Percentiles rank a stretch among this genome's conserved stretches.
These are phyloP conservation scores for Aspergillus hancockii DNA, from an alignment of 495 filamentous ascomycete species.

Conservation along the genomic window DNA sequence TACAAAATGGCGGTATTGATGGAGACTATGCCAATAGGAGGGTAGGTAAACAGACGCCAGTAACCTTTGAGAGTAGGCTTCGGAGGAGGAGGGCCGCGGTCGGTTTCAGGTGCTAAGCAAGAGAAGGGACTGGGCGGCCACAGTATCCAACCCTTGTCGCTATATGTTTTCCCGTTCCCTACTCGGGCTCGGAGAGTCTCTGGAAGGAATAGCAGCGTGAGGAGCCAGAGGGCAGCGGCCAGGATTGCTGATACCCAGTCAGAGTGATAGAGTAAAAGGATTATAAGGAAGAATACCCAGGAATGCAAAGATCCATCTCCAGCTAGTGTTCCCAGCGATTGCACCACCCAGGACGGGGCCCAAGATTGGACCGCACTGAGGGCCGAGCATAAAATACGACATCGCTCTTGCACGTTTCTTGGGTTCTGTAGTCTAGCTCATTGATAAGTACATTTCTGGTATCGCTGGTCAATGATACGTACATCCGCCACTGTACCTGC, in stretches of 20 bases:
- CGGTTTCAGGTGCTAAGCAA: slow-evolving; percentile 17
- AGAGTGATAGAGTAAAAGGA: background rate
- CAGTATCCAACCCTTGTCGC: slow-evolving; percentile 16
- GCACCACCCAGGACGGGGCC: slow-evolving; percentile 34
- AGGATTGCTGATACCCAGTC: slow-evolving; percentile 4
- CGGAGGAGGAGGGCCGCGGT: slow-evolving; percentile 13
- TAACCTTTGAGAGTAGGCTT: slow-evolving; percentile 23
- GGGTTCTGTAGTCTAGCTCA: slow-evolving; percentile 15
- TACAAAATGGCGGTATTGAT: slow-evolving; percentile 32
- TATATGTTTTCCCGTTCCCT: slow-evolving; percentile 25
- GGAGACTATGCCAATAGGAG: slow-evolving; percentile 27
- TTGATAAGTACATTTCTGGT: background rate
- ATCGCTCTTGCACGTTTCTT: slow-evolving; percentile 24
- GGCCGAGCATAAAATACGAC: slow-evolving; percentile 29
- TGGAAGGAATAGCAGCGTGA: slow-evolving; percentile 30
- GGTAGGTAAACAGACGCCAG: slow-evolving; percentile 25
- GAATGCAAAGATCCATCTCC: slow-evolving; percentile 40
- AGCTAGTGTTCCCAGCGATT: slow-evolving; percentile 21
- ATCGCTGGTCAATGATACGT: slow-evolving; percentile 9
- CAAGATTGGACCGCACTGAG: slow-evolving; percentile 34
- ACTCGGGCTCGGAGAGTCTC: slow-evolving; percentile 33
- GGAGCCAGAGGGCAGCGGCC: slow-evolving; percentile 20
- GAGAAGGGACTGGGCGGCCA: background rate
- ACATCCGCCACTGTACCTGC: slow-evolving; percentile 34
- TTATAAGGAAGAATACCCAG: slow-evolving; percentile 9